Evolutionary conservation across 805 yeast genomes (phyloP).

Genomic region (Zygoascus ofunaensis): DNA sequence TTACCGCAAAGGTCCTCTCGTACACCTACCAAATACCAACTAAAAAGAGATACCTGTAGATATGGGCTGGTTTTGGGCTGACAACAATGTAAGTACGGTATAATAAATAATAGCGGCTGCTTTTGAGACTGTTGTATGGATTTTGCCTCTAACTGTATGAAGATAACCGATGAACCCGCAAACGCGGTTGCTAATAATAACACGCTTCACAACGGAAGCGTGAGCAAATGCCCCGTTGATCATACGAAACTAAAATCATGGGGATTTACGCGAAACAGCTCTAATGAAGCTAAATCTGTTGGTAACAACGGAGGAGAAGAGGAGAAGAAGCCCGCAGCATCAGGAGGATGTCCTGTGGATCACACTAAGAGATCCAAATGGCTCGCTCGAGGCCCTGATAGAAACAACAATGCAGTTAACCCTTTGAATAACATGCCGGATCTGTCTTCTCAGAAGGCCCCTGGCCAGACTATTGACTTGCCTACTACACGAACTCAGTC

Average conservation of each 20-base stretch:
- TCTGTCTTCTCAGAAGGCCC: conserved; percentile 55
- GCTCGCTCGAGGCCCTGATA: conserved; percentile 21
- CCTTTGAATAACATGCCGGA: conserved; percentile 88
- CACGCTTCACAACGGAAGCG: neutral
- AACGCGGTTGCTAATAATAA: neutral
- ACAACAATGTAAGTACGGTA: conserved; percentile 6
- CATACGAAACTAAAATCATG: neutral
- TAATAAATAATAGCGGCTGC: no score
- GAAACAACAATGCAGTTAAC: conserved; percentile 37
- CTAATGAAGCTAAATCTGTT: neutral
- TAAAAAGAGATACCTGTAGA: no score
- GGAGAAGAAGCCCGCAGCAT: neutral
- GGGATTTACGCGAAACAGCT: neutral
- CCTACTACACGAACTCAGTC: conserved; percentile 81
- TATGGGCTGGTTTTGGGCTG: conserved; percentile 94
- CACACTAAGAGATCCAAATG: conserved; percentile 19
- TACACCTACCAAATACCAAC: no score
- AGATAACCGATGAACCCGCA: neutral
- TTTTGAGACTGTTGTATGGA: no score
- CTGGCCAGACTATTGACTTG: conserved; percentile 70
- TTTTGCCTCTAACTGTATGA: no score
- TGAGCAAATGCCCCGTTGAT: neutral
- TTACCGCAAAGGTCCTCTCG: no score
- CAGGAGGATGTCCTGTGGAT: conserved; percentile 33
- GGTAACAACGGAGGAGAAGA: neutral